Evolutionary conservation across 805 yeast species (phyloP), one percentile per base, ranked within the genome.

Genomic region (Candida michaelii): DNA sequence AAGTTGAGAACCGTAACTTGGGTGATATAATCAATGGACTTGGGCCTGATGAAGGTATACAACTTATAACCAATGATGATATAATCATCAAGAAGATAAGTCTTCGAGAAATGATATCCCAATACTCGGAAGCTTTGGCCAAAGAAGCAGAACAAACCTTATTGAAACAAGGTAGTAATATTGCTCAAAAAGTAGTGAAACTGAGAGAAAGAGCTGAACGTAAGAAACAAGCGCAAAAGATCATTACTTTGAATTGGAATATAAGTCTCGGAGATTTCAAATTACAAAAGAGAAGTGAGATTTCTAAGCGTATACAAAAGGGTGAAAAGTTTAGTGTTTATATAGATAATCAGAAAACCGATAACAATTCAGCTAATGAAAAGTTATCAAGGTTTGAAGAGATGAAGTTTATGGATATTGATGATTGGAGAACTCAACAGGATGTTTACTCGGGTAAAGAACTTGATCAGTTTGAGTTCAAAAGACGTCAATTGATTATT

Each of bases 261-360:
- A 69, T 71, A 33, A 66, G 68, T 43, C 41, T 55, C 15, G 58
- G 66, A 21, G 76, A 70, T 50, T 61, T 70, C 49, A 52, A 51
- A 27, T 57, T 61, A 44, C 75, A 71, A 43, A 71, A 70, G 49
- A 55, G 42, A 25, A 50, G 48, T 9, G 76, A 69, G 44, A 64
- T 70, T 25, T 38, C 46, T 35, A 59, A 57, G 17, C 45, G 63
- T n/a, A 42, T 65, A n/a, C 46, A 44, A 11, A 67, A 60, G 42
- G 65, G 62, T 13, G 73, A 64, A 36, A 60, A 53, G 36, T 65
- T 68, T 39, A 50, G 27, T 30, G 18, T 49, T 27, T 41, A 35
- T 24, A 40, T 43, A 9, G 40, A 62, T 29, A 59, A 58, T 10
- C 57, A 54, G 11, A 60, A 51, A 34, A 40, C 55, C 17, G 48